A percentile compares a stretch with the other conserved stretches of the same genome.
These are phyloP conservation scores for Aureococcus anophagefferens DNA, from an alignment of 108 stramenopile species.

Conservation along the genomic window DNA sequence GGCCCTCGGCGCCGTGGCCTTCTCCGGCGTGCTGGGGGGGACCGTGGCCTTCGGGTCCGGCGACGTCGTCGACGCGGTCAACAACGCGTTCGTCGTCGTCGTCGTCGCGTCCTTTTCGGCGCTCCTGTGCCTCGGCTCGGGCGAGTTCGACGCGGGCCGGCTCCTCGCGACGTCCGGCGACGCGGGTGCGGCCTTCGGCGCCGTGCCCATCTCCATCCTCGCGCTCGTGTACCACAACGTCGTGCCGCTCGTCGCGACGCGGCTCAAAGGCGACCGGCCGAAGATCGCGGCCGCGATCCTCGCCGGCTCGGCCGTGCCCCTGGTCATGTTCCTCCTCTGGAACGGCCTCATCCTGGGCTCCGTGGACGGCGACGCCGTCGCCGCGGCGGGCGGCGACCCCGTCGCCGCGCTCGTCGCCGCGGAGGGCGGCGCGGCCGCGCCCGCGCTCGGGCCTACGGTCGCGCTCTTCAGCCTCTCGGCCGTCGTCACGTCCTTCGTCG, in stretches of 20 bases:
- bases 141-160: slow-evolving; percentile 17
- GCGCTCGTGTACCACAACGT: slow-evolving; percentile 75
- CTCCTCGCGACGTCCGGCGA: slow-evolving; percentile 42
- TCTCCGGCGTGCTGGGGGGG: slow-evolving; percentile 27
- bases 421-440: background rate
- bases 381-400: slow-evolving; percentile 1
- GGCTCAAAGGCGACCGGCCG: slow-evolving; percentile 61
- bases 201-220: slow-evolving; percentile 66
- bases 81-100: slow-evolving; percentile 49
- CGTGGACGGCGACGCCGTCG: slow-evolving; percentile 11
- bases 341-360: slow-evolving; percentile 69
- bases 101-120: slow-evolving; percentile 48
- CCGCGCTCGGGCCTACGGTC: background rate
- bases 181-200: slow-evolving; percentile 50
- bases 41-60: slow-evolving; percentile 28
- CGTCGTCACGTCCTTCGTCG: slow-evolving; percentile 2
- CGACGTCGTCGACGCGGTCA: slow-evolving; percentile 38
- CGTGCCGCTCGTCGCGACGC: slow-evolving; percentile 64
- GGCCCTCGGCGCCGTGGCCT: slow-evolving; percentile 27
- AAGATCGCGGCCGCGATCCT: slow-evolving; percentile 65
- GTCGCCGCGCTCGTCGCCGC: slow-evolving; percentile 14
- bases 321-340: slow-evolving; percentile 71
- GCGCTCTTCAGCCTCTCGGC: background rate
- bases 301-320: slow-evolving; percentile 57
- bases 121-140: slow-evolving; percentile 28